Conservation (phyloP, 2,329 filamentous ascomycete species). For the Domatiomyces globalis region DNA sequence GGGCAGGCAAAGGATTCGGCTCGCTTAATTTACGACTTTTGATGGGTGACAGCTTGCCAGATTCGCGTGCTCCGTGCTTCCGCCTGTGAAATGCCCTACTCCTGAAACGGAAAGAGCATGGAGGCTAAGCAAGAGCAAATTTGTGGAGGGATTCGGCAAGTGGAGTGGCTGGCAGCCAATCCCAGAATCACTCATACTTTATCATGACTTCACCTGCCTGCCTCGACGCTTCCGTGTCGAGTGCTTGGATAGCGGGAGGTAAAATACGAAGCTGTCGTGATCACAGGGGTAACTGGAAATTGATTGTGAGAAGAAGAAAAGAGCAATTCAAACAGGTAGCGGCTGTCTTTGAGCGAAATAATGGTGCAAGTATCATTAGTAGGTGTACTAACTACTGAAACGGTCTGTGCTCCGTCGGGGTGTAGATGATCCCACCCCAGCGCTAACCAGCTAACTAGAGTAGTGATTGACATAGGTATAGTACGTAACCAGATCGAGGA, state of each 20-base stretch:
- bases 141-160: neutral
- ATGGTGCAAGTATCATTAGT: neutral
- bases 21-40: neutral
- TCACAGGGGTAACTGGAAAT: neutral
- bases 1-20: neutral
- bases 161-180: neutral
- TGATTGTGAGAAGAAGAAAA: no score
- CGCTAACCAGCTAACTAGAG: no score
- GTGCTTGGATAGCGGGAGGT: neutral
- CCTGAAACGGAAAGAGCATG: neutral
- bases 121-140: neutral
- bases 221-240: neutral
- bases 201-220: neutral
- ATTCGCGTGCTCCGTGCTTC: neutral
- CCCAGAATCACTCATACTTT: neutral
- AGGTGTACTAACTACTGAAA: no score
- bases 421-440: no score
- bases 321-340: neutral
- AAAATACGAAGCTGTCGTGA: neutral
- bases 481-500: no score
- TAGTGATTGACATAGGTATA: no score
- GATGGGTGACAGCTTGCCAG: no score
- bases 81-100: neutral
- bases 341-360: neutral
- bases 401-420: no score